Percentiles rank a stretch among this genome's conserved stretches.
Evolutionary conservation across 805 yeast species (phyloP).

Genomic region (Naumovozyma baii): DNA sequence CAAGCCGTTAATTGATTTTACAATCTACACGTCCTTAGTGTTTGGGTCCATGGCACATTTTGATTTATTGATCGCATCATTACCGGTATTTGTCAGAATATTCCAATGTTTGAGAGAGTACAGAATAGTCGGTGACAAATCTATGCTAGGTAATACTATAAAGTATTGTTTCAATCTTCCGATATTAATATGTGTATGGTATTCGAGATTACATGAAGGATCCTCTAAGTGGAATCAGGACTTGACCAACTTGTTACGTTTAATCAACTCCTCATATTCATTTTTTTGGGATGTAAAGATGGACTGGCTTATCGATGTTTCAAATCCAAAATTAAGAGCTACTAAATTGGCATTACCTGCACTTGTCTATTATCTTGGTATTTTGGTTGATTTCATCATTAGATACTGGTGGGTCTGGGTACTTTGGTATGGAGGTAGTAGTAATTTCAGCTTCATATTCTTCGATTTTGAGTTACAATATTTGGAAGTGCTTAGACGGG

Average conservation of each 20-base stretch:
- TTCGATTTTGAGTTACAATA: constrained; percentile 48
- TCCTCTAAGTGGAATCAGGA: not conserved
- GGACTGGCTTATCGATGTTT: constrained; percentile 70
- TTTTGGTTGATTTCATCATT: constrained; percentile 49
- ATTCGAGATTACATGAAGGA: constrained; percentile 10
- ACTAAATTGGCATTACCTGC: constrained; percentile 12
- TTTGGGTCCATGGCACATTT: constrained; percentile 12
- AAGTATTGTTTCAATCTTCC: constrained; percentile 67
- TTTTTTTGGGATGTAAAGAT: constrained; percentile 80
- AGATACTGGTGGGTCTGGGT: constrained; percentile 70
- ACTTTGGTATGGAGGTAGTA: constrained; percentile 28
- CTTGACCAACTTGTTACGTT: constrained; percentile 30
- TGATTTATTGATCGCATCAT: constrained; percentile 27
- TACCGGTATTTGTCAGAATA: constrained; percentile 70
- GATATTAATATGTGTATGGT: constrained; percentile 34
- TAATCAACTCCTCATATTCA: constrained; percentile 62
- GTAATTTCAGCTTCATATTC: constrained; percentile 47
- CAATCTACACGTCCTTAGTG: constrained; percentile 44
- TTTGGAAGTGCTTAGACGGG: constrained; percentile 72
- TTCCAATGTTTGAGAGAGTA: constrained; percentile 76
- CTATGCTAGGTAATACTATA: constrained; percentile 58
- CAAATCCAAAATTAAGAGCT: constrained; percentile 25
- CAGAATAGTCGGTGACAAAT: constrained; percentile 31
- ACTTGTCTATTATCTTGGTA: constrained; percentile 45
- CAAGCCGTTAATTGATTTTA: constrained; percentile 64